Percentiles rank a stretch among this genome's conserved stretches.
Conservation (phyloP, 2,329 filamentous ascomycete genomes). For the Scopulariopsis brevicaulis region DNA sequence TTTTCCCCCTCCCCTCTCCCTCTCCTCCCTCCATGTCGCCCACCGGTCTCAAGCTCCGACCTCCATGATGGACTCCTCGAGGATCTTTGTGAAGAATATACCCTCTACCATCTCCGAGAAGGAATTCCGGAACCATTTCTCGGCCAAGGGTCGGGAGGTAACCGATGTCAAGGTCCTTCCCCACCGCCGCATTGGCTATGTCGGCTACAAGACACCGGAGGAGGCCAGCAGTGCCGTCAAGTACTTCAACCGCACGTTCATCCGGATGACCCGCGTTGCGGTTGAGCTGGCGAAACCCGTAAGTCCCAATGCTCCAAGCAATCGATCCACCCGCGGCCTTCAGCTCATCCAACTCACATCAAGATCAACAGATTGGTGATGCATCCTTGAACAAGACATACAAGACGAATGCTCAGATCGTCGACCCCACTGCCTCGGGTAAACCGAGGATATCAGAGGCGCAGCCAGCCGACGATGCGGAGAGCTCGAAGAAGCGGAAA, state of each 20-base stretch:
- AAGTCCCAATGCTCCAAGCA: slow-evolving; percentile 14
- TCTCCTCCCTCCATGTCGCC: slow-evolving; percentile 4
- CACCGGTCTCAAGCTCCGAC: slow-evolving; percentile 6
- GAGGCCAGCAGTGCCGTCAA: slow-evolving; percentile 76
- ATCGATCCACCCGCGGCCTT: neutral
- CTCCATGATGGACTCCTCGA: slow-evolving; percentile 45
- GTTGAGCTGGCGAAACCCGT: slow-evolving; percentile 84
- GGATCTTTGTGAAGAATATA: slow-evolving; percentile 69
- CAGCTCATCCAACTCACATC: neutral
- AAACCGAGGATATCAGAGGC: neutral
- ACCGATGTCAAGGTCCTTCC: slow-evolving; percentile 91
- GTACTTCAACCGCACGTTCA: slow-evolving; percentile 92
- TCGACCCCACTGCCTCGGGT: neutral
- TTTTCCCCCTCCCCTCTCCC: neutral
- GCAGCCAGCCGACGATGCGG: slow-evolving; percentile 16
- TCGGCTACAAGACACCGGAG: slow-evolving; percentile 78
- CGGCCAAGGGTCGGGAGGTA: slow-evolving; percentile 56
- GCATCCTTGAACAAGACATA: slow-evolving; percentile 1
- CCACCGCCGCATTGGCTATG: slow-evolving; percentile 84
- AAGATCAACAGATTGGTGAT: slow-evolving; percentile 7
- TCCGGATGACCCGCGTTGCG: slow-evolving; percentile 87
- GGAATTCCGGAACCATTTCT: slow-evolving; percentile 84
- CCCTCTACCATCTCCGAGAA: slow-evolving; percentile 77
- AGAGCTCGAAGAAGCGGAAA: slow-evolving; percentile 56
- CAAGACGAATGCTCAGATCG: neutral